These are phyloP conservation scores for Castanopsis chinensis DNA, from an alignment of 306 rosid species.

Conservation along the genomic window DNA sequence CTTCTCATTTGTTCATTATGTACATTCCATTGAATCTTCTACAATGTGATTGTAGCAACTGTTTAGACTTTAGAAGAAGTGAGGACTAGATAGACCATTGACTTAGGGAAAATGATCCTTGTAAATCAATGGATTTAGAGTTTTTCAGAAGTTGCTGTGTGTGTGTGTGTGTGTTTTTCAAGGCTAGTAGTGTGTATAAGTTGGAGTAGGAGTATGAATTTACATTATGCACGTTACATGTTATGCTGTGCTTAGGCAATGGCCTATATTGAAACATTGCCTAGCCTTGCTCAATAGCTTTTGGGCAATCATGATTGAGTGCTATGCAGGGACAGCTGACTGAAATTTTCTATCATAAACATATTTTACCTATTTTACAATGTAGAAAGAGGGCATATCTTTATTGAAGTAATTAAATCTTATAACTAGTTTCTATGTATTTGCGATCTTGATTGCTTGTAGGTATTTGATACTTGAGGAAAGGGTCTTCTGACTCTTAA, in stretches of 20 bases:
- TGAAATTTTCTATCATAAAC: constrained; percentile 3
- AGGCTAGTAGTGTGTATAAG: not conserved
- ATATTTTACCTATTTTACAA: not conserved
- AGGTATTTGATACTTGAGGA: not conserved
- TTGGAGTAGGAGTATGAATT: not conserved
- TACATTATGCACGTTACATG: not conserved
- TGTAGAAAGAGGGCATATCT: not conserved
- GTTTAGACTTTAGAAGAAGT: not conserved
- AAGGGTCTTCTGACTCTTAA: not conserved
- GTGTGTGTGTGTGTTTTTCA: too few relatives aligned
- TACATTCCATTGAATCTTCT: not conserved
- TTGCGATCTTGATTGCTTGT: constrained; percentile 12
- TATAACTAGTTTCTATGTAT: not conserved
- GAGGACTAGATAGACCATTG: not conserved
- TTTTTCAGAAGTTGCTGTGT: not conserved
- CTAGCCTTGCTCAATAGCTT: constrained; percentile 1
- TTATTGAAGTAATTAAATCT: constrained; percentile 5
- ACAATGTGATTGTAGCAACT: not conserved
- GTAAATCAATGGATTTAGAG: not conserved
- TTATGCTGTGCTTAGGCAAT: not conserved
- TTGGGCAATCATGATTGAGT: constrained; percentile 16
- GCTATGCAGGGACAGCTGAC: not conserved
- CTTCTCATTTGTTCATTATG: not conserved
- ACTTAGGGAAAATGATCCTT: not conserved
- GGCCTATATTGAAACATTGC: not conserved